phyloP scores from a whole-genome alignment of 352 stramenopile species.

The Phytophthora meadii region DNA sequence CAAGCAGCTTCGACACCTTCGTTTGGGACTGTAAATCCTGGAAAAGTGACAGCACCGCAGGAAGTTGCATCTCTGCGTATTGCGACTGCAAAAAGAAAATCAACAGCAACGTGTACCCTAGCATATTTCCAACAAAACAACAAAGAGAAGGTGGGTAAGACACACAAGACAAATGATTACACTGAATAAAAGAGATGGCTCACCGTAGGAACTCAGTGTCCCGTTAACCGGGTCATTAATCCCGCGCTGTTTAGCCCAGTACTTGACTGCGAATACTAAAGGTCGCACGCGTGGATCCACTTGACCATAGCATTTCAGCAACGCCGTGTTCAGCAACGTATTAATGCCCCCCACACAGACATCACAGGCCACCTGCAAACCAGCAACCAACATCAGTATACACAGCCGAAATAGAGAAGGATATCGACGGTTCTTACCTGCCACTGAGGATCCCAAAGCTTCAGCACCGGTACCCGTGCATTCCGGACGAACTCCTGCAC shows the following conservation, averaged over 20 bases:
- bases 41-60: conserved; percentile 54
- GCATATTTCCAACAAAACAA: neutral
- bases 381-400: neutral
- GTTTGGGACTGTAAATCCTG: conserved; percentile 87
- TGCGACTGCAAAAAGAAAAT: conserved; percentile 96
- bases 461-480: conserved; percentile 79
- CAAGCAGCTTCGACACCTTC: conserved; percentile 86
- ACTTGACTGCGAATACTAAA: conserved; percentile 97
- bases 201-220: conserved; percentile 97
- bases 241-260: conserved; percentile 96
- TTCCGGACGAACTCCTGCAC: conserved; percentile 76
- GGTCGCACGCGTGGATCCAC: conserved; percentile 85
- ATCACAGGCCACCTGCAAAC: conserved; percentile 63
- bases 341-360: conserved; percentile 79
- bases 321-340: conserved; percentile 78
- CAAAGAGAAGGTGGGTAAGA: too few species aligned
- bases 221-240: conserved; percentile 98
- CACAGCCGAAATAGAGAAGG: too few species aligned
- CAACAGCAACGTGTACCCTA: conserved; percentile 96
- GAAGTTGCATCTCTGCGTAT: conserved; percentile 58
- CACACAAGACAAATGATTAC: too few species aligned
- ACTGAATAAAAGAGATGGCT: neutral
- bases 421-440: conserved; percentile 37
- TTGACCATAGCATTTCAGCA: conserved; percentile 79
- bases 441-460: conserved; percentile 72